Percentiles rank a stretch among this genome's conserved stretches.
phyloP scores from a whole-genome alignment of 495 filamentous ascomycete genomes.

The Hypoxylon subgilvum region DNA sequence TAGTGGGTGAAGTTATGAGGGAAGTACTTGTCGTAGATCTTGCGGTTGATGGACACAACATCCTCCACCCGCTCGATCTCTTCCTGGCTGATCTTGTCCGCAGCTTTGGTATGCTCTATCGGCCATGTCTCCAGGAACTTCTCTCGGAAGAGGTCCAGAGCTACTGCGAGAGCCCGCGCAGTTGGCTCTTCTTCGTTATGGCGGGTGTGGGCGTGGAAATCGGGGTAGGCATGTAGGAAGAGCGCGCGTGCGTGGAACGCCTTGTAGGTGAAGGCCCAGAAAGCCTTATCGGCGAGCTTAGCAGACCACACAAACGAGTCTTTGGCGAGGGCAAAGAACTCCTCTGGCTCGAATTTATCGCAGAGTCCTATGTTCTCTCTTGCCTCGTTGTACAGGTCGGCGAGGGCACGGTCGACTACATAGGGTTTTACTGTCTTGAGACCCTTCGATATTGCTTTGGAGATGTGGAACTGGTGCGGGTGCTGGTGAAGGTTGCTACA shows the following conservation, averaged over 20 bases:
- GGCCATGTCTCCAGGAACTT: constrained; percentile 8
- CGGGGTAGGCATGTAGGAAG: constrained; percentile 12
- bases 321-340: constrained; percentile 24
- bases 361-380: constrained; percentile 10
- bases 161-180: neutral
- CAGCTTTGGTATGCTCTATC: neutral
- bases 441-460: constrained; percentile 6
- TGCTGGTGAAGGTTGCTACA: constrained; percentile 17
- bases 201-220: too few relatives aligned
- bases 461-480: constrained; percentile 16
- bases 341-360: constrained; percentile 6
- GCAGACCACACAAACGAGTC: constrained; percentile 6
- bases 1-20: constrained; percentile 5
- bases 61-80: constrained; percentile 18
- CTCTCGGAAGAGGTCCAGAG: constrained; percentile 24
- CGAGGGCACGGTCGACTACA: constrained; percentile 2
- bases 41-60: neutral
- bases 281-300: neutral
- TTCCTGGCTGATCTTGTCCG: constrained; percentile 3
- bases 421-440: neutral
- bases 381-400: constrained; percentile 23
- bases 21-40: constrained; percentile 11
- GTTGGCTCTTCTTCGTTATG: neutral
- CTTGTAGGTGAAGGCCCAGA: constrained; percentile 38
- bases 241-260: constrained; percentile 27